Evolutionary conservation across 257 asterid genomes (phyloP), one percentile per base, ranked within the genome.

Genomic region (Capsicum chinense): DNA sequence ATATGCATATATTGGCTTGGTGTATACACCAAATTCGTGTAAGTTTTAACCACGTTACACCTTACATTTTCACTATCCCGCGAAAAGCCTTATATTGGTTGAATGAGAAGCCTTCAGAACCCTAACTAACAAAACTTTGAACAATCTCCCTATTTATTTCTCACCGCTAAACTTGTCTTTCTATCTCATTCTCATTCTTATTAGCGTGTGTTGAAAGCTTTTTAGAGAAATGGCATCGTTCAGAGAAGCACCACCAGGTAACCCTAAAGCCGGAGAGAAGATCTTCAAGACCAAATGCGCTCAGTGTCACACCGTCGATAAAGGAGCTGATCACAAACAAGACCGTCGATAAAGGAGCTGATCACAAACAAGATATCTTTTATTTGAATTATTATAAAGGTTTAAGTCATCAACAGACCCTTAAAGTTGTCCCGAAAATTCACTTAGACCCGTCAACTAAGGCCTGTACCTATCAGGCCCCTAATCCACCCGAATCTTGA

Each of bases 321-420:
- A 94, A 89, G 97, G 98, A 89, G 95, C 97, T 42, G 97, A 95
- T 82, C 98, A 94, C 92, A 94, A 94, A 86, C 98, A 94, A 93
- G 97, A 97, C 97, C 84, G 97, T 90, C 81, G 98, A 93, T 0
- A 92, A 94, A 89, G 97, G 98, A 89, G 95, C 97, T 42, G 97
- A 95, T 82, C 98, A 94, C 92, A 94, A 94, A 86, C 98, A 94
- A 93, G 97, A 97, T 94, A 59, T 44, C 1, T 26, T 26, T 26
- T 26, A 26, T 26, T 26, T 26, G 33, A 26, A 26, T 26, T 26
- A 26, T 26, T 26, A 26, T 26, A 26, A 26, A 26, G 2, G 33
- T 26, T 26, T 26, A 26, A 26, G 33, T 26, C 33, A 26, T 26
- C 33, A 26, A 26, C 33, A 26, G 33, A 26, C 33, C 33, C 33